A percentile compares a stretch with the other conserved stretches of the same genome.
Evolutionary conservation across 2,329 filamentous ascomycete species (phyloP).

Genomic region (Pestalotiopsis sp.): DNA sequence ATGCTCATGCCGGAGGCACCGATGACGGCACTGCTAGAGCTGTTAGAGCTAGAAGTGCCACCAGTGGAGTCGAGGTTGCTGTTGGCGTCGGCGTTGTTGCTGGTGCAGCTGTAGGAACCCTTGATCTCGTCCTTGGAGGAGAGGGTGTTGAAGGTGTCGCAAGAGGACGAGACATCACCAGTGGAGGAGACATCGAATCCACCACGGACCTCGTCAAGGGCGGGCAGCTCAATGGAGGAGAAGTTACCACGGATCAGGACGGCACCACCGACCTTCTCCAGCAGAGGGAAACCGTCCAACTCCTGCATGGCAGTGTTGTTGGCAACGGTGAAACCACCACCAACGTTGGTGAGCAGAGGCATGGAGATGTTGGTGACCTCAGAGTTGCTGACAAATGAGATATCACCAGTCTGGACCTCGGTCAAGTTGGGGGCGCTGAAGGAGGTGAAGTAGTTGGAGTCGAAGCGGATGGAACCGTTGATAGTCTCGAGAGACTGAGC

Average conservation of each 20-base stretch:
- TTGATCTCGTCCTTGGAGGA: conserved; percentile 44
- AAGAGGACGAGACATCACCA: conserved; percentile 58
- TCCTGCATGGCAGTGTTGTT: conserved; percentile 80
- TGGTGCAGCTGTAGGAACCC: conserved; percentile 53
- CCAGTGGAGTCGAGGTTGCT: conserved; percentile 40
- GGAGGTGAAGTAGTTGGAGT: conserved; percentile 71
- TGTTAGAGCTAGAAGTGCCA: conserved; percentile 24
- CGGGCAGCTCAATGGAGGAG: conserved; percentile 68
- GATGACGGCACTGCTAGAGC: conserved; percentile 44
- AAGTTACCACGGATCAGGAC: conserved; percentile 87
- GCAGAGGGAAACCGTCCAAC: conserved; percentile 68
- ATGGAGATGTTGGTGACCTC: conserved; percentile 75
- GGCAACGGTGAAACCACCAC: conserved; percentile 78
- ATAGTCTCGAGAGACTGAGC: conserved; percentile 74
- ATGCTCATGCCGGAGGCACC: conserved; percentile 48
- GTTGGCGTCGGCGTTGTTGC: conserved; percentile 56
- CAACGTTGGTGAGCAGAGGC: conserved; percentile 67
- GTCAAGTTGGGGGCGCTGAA: conserved; percentile 74
- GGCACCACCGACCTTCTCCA: conserved; percentile 75
- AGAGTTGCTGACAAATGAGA: conserved; percentile 67
- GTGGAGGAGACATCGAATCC: conserved; percentile 72
- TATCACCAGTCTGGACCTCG: conserved; percentile 56
- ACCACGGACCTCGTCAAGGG: conserved; percentile 69
- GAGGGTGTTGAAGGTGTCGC: conserved; percentile 55
- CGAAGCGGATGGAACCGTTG: conserved; percentile 81